Base-by-base conservation (phyloP, 2,329 filamentous ascomycete genomes). In the Cyphellophora europaea region DNA sequence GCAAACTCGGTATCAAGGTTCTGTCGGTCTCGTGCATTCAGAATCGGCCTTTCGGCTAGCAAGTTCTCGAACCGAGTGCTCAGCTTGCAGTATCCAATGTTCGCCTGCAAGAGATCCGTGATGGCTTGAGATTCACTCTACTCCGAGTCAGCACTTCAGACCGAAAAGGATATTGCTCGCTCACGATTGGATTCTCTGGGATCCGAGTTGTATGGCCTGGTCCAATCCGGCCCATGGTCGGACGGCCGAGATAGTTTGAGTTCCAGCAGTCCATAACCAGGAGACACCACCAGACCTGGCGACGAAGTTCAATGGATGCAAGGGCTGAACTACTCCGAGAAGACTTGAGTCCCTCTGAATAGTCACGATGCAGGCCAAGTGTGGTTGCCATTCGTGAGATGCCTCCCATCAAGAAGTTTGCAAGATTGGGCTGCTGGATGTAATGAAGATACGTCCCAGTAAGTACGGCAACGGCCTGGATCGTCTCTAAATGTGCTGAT, bases 371-470 rank as follows among this genome's bases (percentile, higher is more conserved):
- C 11, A 85, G 58, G 2, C 81, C 81, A 16, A 85, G 65, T 1
- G 79, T 76, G 41, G 75, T 80, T 14, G 81, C 80, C 73, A 85
- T 82, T 34, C 81, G 68, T 36, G 83, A 66, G 3, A 78, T 75
- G 3, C 79, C 79, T n/a, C 80, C 80, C 49, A 81, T 71, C 5
- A 85, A 66, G 15, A 78, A 75, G 51, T 83, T 82, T 11, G 79
- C 81, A 64, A 84, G 79, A 51, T 84, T 84, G 2, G 81, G 81
- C 15, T 79, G 70, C 58, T 83, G 84, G 49, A 81, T 74, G 49
- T 85, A 85, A 56, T 85, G 81, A 37, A 84, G 71, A 52, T 86
- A 86, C 59, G 77, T 82, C 15, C 81, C 81, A 27, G 79, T 79
- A 48, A 84, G 75, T 15, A 86, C 65, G 2, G 74, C 73, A n/a